Conservation (phyloP, 2,329 filamentous ascomycete genomes). For the Fusarium illudens region DNA sequence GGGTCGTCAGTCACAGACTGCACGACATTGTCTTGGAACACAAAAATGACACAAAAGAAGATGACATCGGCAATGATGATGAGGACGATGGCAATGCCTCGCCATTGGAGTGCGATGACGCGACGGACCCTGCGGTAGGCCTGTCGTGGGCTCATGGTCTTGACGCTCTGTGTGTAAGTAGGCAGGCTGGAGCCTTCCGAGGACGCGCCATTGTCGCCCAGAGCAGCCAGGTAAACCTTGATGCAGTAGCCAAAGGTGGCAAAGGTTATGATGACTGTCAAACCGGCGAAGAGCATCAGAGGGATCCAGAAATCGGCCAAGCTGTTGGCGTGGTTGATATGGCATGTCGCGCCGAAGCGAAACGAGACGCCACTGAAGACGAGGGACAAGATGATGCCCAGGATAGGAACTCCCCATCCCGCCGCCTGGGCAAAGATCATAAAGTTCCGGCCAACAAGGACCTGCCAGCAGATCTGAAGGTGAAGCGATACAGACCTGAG, state of each 20-base stretch:
- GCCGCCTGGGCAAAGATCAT: slow-evolving; percentile 83
- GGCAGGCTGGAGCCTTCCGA: slow-evolving; percentile 78
- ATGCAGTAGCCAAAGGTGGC: slow-evolving; percentile 91
- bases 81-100: slow-evolving; percentile 87
- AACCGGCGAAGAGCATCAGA: slow-evolving; percentile 77
- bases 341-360: slow-evolving; percentile 89
- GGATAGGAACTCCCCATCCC: slow-evolving; percentile 84
- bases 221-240: slow-evolving; percentile 88
- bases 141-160: slow-evolving; percentile 81
- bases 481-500: slow-evolving; percentile 90
- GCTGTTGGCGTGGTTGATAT: slow-evolving; percentile 90
- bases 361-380: slow-evolving; percentile 92
- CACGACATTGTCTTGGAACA: slow-evolving; percentile 82
- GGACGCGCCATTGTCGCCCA: slow-evolving; percentile 75
- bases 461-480: slow-evolving; percentile 97
- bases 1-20: slow-evolving; percentile 64
- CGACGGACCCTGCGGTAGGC: slow-evolving; percentile 87
- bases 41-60: slow-evolving; percentile 92
- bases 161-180: slow-evolving; percentile 74
- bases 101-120: slow-evolving; percentile 92
- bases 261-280: slow-evolving; percentile 82
- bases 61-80: slow-evolving; percentile 92
- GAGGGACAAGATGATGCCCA: slow-evolving; percentile 79
- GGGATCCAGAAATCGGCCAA: slow-evolving; percentile 91
- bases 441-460: slow-evolving; percentile 86